Percentiles rank a stretch among this genome's conserved stretches.
Evolutionary conservation across 1,139 yeast species (phyloP).

Genomic region (Nakaseomyces glabratus): DNA sequence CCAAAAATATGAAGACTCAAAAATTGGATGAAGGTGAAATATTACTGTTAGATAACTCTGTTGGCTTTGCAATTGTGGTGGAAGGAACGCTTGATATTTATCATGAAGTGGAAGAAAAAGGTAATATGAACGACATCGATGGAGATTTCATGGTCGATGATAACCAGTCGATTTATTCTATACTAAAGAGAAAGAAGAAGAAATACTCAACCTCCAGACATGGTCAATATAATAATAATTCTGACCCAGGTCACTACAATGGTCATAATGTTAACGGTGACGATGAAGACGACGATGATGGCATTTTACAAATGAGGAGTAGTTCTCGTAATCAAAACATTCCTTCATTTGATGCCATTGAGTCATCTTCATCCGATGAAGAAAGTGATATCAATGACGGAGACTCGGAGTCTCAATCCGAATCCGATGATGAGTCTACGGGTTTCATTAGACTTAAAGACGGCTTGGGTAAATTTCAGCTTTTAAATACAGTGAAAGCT

Average conservation of each 20-base stretch:
- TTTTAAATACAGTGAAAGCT: slow-evolving; percentile 74
- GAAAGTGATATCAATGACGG: slow-evolving; percentile 10
- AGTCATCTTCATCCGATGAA: slow-evolving; percentile 6
- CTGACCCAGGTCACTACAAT: too few species aligned
- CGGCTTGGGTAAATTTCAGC: slow-evolving; percentile 44
- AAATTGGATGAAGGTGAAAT: slow-evolving; percentile 71
- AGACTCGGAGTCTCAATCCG: slow-evolving; percentile 11
- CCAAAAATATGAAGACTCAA: slow-evolving; percentile 86
- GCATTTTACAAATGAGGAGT: slow-evolving; percentile 1
- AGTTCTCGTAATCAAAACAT: not conserved
- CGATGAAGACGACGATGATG: slow-evolving; percentile 5
- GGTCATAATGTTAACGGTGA: not conserved
- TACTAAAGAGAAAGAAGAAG: not conserved
- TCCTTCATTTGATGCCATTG: not conserved
- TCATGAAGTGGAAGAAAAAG: slow-evolving; percentile 39
- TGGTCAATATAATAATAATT: too few species aligned
- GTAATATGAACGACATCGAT: not conserved
- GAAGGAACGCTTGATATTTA: slow-evolving; percentile 84
- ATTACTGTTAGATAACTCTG: slow-evolving; percentile 57
- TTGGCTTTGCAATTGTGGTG: slow-evolving; percentile 89
- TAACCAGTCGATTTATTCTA: slow-evolving; percentile 6
- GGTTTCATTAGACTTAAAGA: slow-evolving; percentile 40
- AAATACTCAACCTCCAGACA: not conserved
- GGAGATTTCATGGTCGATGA: slow-evolving; percentile 5
- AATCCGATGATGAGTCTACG: slow-evolving; percentile 11